These are phyloP conservation scores for Suhomyces vadensis DNA, from an alignment of 805 yeast species.

Conservation along the genomic window DNA sequence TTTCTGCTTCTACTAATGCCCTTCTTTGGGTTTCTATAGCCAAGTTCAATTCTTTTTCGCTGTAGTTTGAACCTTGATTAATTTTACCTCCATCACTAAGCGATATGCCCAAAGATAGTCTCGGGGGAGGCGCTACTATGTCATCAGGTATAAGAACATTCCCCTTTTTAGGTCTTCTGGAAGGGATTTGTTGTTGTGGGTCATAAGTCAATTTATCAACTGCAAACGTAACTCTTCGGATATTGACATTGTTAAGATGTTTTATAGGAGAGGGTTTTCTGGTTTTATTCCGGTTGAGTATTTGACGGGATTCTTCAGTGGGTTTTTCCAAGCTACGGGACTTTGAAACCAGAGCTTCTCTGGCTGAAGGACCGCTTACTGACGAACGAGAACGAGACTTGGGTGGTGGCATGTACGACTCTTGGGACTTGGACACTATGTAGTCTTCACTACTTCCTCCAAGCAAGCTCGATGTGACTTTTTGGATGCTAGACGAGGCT, in stretches of 20 bases:
- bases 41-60: conserved; percentile 48
- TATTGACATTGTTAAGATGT: conserved; percentile 32
- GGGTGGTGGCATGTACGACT: neutral
- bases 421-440: neutral
- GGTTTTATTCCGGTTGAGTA: conserved; percentile 48
- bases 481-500: neutral
- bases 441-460: neutral
- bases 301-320: conserved; percentile 16
- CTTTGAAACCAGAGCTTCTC: neutral
- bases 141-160: conserved; percentile 64
- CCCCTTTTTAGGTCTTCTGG: conserved; percentile 54
- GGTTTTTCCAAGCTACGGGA: neutral
- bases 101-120: conserved; percentile 69
- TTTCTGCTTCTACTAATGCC: conserved; percentile 60
- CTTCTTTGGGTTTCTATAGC: conserved; percentile 61
- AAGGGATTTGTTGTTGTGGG: conserved; percentile 60
- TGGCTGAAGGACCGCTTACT: neutral
- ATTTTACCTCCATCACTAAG: conserved; percentile 30
- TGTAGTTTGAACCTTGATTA: conserved; percentile 16
- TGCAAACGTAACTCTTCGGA: conserved; percentile 78
- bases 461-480: conserved; percentile 3
- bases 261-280: conserved; percentile 35
- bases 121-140: conserved; percentile 58
- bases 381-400: conserved; percentile 1
- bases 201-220: conserved; percentile 70